These are phyloP conservation scores for Phaffia tasmanica DNA, from an alignment of 768 basidiomycete genomes.

Conservation along the genomic window DNA sequence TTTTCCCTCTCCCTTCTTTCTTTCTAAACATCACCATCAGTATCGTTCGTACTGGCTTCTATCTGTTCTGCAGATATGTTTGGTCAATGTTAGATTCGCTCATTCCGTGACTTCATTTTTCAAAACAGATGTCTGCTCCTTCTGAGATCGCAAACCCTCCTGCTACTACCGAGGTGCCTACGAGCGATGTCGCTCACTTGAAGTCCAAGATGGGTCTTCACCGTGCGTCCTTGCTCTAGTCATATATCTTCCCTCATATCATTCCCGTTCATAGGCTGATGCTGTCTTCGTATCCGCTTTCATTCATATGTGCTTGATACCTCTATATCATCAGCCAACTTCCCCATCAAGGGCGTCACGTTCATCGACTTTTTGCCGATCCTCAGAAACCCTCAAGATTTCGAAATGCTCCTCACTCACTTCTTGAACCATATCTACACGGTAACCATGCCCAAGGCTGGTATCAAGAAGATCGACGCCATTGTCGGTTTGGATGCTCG, in stretches of 20 bases:
- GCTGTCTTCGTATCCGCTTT: background rate
- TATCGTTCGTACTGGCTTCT: too few species aligned
- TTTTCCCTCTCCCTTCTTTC: too few species aligned
- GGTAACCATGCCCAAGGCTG: constrained; percentile 50
- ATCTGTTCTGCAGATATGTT: too few species aligned
- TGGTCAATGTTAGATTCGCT: too few species aligned
- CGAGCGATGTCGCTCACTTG: constrained; percentile 12
- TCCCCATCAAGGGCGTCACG: constrained; percentile 56
- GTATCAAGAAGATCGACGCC: constrained; percentile 59
- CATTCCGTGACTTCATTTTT: too few species aligned
- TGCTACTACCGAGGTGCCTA: constrained; percentile 7
- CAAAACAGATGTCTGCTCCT: constrained; percentile 11
- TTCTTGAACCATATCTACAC: constrained; percentile 75
- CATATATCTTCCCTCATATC: too few species aligned
- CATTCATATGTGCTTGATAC: background rate
- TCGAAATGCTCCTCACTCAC: constrained; percentile 85
- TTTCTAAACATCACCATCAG: too few species aligned
- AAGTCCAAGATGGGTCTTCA: constrained; percentile 23
- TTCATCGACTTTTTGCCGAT: constrained; percentile 86
- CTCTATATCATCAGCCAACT: constrained; percentile 12
- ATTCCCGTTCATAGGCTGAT: background rate
- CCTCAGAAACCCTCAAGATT: constrained; percentile 68
- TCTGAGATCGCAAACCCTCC: constrained; percentile 4
- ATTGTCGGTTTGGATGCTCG: constrained; percentile 91
- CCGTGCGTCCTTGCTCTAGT: constrained; percentile 1